A percentile compares a stretch with the other conserved stretches of the same genome.
Conservation (phyloP, 495 filamentous ascomycete genomes). For the Penicillium samsonianum region DNA sequence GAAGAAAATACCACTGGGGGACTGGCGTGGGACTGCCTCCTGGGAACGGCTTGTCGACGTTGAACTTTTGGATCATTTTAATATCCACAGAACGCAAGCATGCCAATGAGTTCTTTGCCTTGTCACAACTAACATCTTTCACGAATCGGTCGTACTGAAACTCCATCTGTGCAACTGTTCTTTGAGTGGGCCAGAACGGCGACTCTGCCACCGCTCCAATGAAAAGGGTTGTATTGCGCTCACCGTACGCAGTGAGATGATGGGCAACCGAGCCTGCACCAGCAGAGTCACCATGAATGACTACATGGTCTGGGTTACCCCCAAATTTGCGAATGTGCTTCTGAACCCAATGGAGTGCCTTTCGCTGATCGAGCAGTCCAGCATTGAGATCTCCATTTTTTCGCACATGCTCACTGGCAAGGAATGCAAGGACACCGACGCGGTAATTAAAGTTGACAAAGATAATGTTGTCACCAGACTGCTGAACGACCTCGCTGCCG, state of each 20-base stretch:
- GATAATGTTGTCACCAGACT: slow-evolving; percentile 55
- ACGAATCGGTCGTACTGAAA: slow-evolving; percentile 62
- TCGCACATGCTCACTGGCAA: slow-evolving; percentile 51
- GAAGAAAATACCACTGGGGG: slow-evolving; percentile 49
- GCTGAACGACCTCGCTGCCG: slow-evolving; percentile 56
- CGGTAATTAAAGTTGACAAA: slow-evolving; percentile 77
- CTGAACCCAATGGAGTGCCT: too few species aligned
- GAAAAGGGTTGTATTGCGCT: slow-evolving; percentile 23
- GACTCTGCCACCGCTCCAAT: slow-evolving; percentile 61
- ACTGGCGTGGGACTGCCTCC: slow-evolving; percentile 41
- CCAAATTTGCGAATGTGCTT: too few species aligned
- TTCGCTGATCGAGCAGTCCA: too few species aligned
- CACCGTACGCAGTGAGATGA: too few species aligned
- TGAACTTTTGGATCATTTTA: slow-evolving; percentile 50
- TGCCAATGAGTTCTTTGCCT: slow-evolving; percentile 41
- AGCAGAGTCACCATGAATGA: too few species aligned
- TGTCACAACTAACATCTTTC: slow-evolving; percentile 49
- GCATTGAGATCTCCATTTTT: too few species aligned
- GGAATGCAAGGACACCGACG: slow-evolving; percentile 69
- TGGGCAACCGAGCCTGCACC: too few species aligned
- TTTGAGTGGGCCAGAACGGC: slow-evolving; percentile 60
- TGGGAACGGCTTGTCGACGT: slow-evolving; percentile 53
- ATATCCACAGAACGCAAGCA: slow-evolving; percentile 57
- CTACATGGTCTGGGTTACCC: too few species aligned
- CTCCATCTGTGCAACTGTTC: slow-evolving; percentile 59